phyloP scores from a whole-genome alignment of 2,329 filamentous ascomycete species.

The Macroventuria anomochaeta region DNA sequence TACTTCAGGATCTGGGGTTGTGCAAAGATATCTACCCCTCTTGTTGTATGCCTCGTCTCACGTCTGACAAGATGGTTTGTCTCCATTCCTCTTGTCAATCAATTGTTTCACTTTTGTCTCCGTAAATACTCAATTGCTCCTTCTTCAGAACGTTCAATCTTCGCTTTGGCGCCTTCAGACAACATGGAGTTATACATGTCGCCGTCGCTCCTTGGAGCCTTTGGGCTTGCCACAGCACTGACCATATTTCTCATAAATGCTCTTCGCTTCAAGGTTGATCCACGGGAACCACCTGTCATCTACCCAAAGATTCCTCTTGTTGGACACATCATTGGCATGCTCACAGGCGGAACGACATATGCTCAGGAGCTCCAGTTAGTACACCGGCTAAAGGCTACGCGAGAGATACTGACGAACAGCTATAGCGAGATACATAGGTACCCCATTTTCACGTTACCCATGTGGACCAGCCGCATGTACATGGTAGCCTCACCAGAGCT shows the following conservation, averaged over 20 bases:
- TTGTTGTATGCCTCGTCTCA: too few species aligned
- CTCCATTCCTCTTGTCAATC: not conserved
- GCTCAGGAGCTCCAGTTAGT: slow-evolving; percentile 49
- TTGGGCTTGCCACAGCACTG: slow-evolving; percentile 16
- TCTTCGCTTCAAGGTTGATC: slow-evolving; percentile 26
- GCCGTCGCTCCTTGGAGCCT: slow-evolving; percentile 1
- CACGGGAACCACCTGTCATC: slow-evolving; percentile 54
- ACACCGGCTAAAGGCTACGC: not conserved
- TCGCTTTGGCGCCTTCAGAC: too few species aligned
- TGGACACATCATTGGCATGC: slow-evolving; percentile 56
- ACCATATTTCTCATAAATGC: slow-evolving; percentile 12
- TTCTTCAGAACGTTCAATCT: too few species aligned
- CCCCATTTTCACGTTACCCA: slow-evolving; percentile 54
- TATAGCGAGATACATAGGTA: slow-evolving; percentile 25
- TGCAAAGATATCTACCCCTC: too few species aligned
- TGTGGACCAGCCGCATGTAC: slow-evolving; percentile 55
- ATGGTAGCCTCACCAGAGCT: slow-evolving; percentile 52
- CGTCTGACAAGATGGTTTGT: not conserved
- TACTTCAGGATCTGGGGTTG: not conserved
- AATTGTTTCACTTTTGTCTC: too few species aligned
- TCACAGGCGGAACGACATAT: slow-evolving; percentile 46
- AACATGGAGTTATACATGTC: not conserved
- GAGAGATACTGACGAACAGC: not conserved
- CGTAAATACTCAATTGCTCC: too few species aligned
- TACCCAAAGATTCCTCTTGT: slow-evolving; percentile 53